These are phyloP conservation scores for Penicillium aurantiogriseum DNA, from an alignment of 2,329 filamentous ascomycete genomes.

Conservation along the genomic window DNA sequence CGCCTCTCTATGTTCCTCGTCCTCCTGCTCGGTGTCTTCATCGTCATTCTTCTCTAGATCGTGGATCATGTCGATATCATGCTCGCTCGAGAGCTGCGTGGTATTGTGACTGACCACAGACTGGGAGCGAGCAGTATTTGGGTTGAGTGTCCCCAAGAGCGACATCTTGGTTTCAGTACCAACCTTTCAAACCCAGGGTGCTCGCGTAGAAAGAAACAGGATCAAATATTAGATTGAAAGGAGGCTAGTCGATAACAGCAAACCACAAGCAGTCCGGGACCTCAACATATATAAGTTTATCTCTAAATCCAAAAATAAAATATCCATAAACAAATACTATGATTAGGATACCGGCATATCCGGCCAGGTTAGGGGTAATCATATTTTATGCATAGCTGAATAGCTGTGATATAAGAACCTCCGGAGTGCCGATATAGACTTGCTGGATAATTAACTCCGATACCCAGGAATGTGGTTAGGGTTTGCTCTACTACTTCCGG, in stretches of 20 bases:
- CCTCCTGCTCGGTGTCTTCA: background rate
- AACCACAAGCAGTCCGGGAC: background rate
- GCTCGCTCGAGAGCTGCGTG: background rate
- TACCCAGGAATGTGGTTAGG: background rate
- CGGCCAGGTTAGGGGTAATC: background rate
- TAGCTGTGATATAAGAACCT: background rate
- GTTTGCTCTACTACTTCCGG: background rate
- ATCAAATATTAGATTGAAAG: background rate
- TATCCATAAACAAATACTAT: background rate
- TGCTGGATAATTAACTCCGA: background rate
- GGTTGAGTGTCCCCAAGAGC: background rate
- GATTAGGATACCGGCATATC: background rate
- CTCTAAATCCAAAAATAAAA: background rate
- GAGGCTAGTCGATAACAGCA: background rate
- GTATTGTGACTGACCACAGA: background rate
- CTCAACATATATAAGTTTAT: background rate
- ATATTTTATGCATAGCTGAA: background rate
- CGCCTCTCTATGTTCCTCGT: background rate
- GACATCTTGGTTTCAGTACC: background rate
- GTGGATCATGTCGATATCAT: background rate
- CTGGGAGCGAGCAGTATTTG: background rate
- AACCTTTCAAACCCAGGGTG: no score
- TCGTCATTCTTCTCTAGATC: background rate
- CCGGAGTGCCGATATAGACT: background rate
- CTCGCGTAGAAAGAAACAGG: background rate